These are phyloP conservation scores for Yamadazyma nakazawae DNA, from an alignment of 805 yeast species.

Conservation along the genomic window DNA sequence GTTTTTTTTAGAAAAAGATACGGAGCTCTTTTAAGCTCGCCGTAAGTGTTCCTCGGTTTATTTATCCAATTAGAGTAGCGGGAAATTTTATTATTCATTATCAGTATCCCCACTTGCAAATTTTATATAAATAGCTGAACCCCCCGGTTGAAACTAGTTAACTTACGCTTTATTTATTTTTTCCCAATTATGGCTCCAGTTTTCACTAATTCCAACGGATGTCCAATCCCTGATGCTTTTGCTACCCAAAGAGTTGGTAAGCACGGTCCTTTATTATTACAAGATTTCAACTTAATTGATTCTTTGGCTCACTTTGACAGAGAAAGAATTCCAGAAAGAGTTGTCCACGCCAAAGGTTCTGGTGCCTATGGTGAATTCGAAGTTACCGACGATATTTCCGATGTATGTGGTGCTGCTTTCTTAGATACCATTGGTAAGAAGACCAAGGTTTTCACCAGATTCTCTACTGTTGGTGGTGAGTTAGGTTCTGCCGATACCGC, in stretches of 20 bases:
- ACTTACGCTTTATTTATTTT: not conserved
- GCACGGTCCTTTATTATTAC: slow-evolving; percentile 74
- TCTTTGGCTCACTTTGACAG: slow-evolving; percentile 85
- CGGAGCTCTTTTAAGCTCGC: not conserved
- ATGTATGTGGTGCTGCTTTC: slow-evolving; percentile 65
- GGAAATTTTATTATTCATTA: slow-evolving; percentile 9
- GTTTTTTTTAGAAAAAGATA: too few species aligned
- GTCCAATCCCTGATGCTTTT: slow-evolving; percentile 69
- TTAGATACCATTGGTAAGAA: slow-evolving; percentile 73
- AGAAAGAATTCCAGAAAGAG: slow-evolving; percentile 88
- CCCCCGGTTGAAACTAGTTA: not conserved
- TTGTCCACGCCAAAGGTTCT: slow-evolving; percentile 89
- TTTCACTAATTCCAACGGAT: slow-evolving; percentile 69
- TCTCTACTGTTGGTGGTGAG: slow-evolving; percentile 87
- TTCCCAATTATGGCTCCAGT: slow-evolving; percentile 45
- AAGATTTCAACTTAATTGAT: slow-evolving; percentile 77
- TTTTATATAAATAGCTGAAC: not conserved
- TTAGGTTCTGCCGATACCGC: slow-evolving; percentile 76
- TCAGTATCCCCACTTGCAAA: slow-evolving; percentile 8
- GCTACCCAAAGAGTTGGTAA: slow-evolving; percentile 72
- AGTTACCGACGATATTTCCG: slow-evolving; percentile 79
- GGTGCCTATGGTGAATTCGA: slow-evolving; percentile 87
- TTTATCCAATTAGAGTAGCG: slow-evolving; percentile 6
- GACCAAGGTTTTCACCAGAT: slow-evolving; percentile 68
- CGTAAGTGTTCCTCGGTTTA: slow-evolving; percentile 6